Conservation (phyloP, 371 early-diverging fungal genomes). For the Actinomortierella wolfii region DNA sequence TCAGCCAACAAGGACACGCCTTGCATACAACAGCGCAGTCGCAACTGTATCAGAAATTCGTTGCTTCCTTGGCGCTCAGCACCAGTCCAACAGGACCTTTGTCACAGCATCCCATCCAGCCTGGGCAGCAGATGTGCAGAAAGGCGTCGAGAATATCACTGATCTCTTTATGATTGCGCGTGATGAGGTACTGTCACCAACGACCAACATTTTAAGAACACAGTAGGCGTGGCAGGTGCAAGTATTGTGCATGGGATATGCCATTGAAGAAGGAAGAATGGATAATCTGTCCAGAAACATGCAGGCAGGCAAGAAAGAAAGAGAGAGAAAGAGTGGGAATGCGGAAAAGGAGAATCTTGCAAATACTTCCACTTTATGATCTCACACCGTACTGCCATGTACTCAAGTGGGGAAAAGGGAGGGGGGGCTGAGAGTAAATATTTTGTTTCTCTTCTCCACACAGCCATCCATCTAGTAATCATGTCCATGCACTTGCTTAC, state of each 20-base stretch:
- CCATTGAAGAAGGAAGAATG: background rate
- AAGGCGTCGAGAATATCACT: conserved; percentile 35
- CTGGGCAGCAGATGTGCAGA: conserved; percentile 16
- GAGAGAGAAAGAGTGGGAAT: no score
- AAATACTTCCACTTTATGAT: no score
- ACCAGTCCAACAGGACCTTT: conserved; percentile 16
- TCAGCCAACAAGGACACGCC: no score
- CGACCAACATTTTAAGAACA: no score
- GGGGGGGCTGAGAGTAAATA: no score
- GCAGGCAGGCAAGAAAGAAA: background rate
- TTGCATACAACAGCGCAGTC: conserved; percentile 9
- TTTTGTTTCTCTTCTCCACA: no score
- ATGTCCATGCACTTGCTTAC: background rate
- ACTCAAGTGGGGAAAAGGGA: no score
- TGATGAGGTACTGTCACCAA: conserved; percentile 27
- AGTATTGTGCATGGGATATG: background rate
- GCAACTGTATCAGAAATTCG: no score
- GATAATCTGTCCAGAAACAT: background rate
- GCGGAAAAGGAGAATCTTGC: no score
- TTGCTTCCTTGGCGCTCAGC: background rate
- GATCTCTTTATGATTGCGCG: conserved; percentile 41
- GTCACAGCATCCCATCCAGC: conserved; percentile 16
- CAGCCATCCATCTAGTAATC: no score
- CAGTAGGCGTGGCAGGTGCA: no score
- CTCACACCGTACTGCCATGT: no score